These are phyloP conservation scores for Juncus inflexus DNA, from an alignment of 176 grass and related monocot genomes.

Conservation along the genomic window DNA sequence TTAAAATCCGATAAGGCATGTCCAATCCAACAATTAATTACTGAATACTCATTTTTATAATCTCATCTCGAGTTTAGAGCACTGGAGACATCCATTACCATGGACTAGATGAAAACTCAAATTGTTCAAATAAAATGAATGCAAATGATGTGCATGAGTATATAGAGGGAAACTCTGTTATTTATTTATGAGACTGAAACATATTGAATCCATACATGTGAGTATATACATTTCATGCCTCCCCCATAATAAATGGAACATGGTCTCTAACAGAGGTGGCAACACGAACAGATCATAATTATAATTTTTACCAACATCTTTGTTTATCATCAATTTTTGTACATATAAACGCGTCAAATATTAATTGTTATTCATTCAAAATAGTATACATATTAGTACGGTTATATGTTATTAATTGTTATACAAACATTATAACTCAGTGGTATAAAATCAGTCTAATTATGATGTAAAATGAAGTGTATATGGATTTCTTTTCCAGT, in stretches of 20 bases:
- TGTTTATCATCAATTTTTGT: neutral
- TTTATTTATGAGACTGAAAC: slow-evolving; percentile 34
- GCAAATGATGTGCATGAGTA: slow-evolving; percentile 32
- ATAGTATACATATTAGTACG: too few species aligned
- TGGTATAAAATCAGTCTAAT: too few species aligned
- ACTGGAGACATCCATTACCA: too few species aligned
- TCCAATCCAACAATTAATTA: too few species aligned
- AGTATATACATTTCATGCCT: neutral
- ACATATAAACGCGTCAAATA: slow-evolving; percentile 11
- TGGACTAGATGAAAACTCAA: neutral
- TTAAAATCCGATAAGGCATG: too few species aligned
- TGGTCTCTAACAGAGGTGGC: slow-evolving; percentile 10
- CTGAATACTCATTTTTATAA: too few species aligned
- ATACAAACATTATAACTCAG: too few species aligned
- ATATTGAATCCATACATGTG: slow-evolving; percentile 36
- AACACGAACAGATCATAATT: slow-evolving; percentile 9
- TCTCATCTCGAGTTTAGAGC: too few species aligned
- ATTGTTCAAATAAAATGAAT: slow-evolving; percentile 28
- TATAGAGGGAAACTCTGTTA: slow-evolving; percentile 22
- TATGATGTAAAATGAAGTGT: too few species aligned
- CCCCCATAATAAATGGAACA: slow-evolving; percentile 2
- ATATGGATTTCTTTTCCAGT: too few species aligned
- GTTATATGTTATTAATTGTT: too few species aligned
- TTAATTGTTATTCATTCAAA: too few species aligned
- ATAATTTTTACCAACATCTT: neutral